phyloP scores from a whole-genome alignment of 1,284 basidiomycete genomes.

The Sporisorium scitamineum region DNA sequence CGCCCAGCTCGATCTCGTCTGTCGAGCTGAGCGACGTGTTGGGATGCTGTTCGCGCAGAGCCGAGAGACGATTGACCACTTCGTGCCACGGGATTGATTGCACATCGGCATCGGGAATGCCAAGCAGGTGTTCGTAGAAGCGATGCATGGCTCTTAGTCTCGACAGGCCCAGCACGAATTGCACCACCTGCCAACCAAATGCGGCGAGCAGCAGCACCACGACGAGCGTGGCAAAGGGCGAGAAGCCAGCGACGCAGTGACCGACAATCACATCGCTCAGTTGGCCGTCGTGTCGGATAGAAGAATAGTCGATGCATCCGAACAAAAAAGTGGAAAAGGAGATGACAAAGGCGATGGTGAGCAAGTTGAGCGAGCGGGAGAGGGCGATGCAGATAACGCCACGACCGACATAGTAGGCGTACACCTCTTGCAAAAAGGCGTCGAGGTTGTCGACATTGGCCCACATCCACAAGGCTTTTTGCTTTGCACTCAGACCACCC shows the following conservation, averaged over 20 bases:
- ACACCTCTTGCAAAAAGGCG: conserved; percentile 92
- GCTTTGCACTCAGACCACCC: conserved; percentile 44
- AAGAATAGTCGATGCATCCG: conserved; percentile 92
- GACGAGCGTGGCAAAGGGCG: conserved; percentile 77
- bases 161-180: conserved; percentile 74
- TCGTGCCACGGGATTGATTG: conserved; percentile 97
- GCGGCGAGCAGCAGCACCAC: conserved; percentile 77
- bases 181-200: conserved; percentile 76
- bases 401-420: conserved; percentile 94
- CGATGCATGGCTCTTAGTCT: conserved; percentile 90
- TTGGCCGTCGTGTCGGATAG: conserved; percentile 71
- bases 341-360: conserved; percentile 97
- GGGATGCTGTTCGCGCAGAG: conserved; percentile 60
- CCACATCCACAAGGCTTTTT: conserved; percentile 91
- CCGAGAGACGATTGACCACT: conserved; percentile 83
- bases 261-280: conserved; percentile 61
- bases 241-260: conserved; percentile 77
- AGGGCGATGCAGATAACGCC: conserved; percentile 94
- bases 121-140: conserved; percentile 78
- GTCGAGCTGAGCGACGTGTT: conserved; percentile 56
- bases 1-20: conserved; percentile 70
- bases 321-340: conserved; percentile 94
- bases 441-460: conserved; percentile 98
- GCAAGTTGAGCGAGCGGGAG: conserved; percentile 84
- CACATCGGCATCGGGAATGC: conserved; percentile 81